Evolutionary conservation across 2,329 filamentous ascomycete genomes (phyloP), one percentile per base, ranked within the genome.

Genomic region (Pezicula radicicola): DNA sequence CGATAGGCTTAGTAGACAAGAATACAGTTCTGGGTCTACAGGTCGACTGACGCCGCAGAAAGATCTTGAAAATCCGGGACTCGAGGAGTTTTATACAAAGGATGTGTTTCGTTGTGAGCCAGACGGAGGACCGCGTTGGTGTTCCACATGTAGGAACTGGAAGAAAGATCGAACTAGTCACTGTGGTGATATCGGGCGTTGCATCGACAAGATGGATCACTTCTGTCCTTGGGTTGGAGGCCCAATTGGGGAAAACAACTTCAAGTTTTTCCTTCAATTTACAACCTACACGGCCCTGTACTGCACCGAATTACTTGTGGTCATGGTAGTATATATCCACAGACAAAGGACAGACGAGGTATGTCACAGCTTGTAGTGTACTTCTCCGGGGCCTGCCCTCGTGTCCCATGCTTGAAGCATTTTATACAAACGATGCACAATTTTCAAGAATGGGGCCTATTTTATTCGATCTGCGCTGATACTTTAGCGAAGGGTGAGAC

Each of bases 191-290:
- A 75, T 83, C 95, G 96, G 70, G 83, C 88, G 91, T 41, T 97
- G 93, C 64, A 88, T 96, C 19, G 75, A 80, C 39, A 94, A 94
- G 63, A 94, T 97, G 88, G 93, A 97, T 57, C 93, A 97, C 66
- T 94, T 92, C 63, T 99, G 94, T 64, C 94, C 93, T 0, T 97
- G 85, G 88, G 92, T 96, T n/a, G 93, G 93, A 4, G 94, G 93
- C 19, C 89, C 96, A 58, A 85, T 99, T 9, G 88, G 85, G 0
- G 92, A 97, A 67, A 91, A 84, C 2, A 84, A 87, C 2, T 92
- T 93, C 74, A 97, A 97, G 63, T 97, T 90, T 70, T 97, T 99
- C 65, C 75, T 91, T 10, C 94, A 97, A 60, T 96, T 97, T 64
- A 84, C 85, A 15, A 78, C 82, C 41, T 96, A 94, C 67, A 84